Evolutionary conservation across 805 yeast species (phyloP), one percentile per base, ranked within the genome.

Genomic region (Saccharomycopsis selenospora): DNA sequence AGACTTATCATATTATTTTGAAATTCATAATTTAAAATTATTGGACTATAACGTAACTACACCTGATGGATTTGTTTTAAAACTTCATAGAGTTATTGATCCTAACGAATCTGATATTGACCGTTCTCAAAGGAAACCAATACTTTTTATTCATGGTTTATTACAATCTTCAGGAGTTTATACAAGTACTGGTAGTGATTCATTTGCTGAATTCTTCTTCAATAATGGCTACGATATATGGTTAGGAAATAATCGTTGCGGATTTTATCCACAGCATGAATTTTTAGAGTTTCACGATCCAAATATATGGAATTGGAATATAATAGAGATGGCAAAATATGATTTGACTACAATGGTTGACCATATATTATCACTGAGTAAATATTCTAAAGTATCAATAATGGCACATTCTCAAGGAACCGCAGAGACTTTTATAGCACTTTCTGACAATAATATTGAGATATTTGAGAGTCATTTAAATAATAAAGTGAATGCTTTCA

Each of bases 341-440:
- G 98, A 90, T 63, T 87, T 91, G 40, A 97, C 97, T 2, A 79
- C 84, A 59, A 73, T 87, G 3, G 78, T 91, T 28, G 82, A 85
- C 58, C 85, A 83, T 63, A 77, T 91, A 13, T 64, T 90, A 49
- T 61, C 70, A 2, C 62, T 66, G 26, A 79, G 89, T 1, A 62
- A 69, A 2, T 11, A 14, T 13, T 11, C 22, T 20, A 42, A 64
- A 14, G 64, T 90, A 30, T 75, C 80, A 0, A 90, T 88, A 59
- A 74, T 91, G 55, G 98, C 97, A 1, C 91, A 91, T 59, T 80
- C 90, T 23, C 98, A 90, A 63, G 98, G 98, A 18, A 80, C 95
- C 0, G 95, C 97, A 1, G 97, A 91, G 64, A 88, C 88, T 38
- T 82, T 90, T 63, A 96, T 95, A 0, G 74, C 95, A 8, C 67